These are phyloP conservation scores for Tausonia pullulans DNA, from an alignment of 1,284 basidiomycete genomes.

Conservation along the genomic window DNA sequence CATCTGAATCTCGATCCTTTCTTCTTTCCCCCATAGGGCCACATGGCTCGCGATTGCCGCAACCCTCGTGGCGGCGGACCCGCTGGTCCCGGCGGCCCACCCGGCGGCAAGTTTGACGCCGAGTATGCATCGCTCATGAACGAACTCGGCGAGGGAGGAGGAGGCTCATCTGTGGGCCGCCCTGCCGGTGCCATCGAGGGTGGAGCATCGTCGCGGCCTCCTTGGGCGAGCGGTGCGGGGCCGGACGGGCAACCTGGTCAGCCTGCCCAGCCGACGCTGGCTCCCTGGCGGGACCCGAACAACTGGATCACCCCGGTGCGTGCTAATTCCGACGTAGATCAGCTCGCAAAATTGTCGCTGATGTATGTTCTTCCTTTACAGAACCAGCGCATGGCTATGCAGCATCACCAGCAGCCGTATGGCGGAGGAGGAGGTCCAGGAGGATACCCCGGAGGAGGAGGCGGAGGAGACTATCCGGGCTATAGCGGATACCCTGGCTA, in stretches of 20 bases:
- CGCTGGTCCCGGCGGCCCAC: slow-evolving; percentile 28
- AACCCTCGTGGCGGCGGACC: slow-evolving; percentile 43
- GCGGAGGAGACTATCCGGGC: too few species aligned
- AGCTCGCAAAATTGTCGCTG: neutral
- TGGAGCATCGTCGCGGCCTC: neutral
- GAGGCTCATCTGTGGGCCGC: slow-evolving; percentile 36
- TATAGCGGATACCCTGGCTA: too few species aligned
- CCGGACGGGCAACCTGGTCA: neutral
- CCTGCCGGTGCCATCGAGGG: slow-evolving; percentile 26
- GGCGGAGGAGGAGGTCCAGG: too few species aligned
- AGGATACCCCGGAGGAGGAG: too few species aligned
- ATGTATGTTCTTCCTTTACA: neutral
- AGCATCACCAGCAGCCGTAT: too few species aligned
- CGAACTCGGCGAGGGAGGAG: slow-evolving; percentile 80
- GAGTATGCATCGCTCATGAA: slow-evolving; percentile 97
- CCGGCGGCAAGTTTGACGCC: slow-evolving; percentile 60
- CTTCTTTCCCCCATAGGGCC: slow-evolving; percentile 41
- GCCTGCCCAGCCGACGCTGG: slow-evolving; percentile 24
- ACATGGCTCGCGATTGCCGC: slow-evolving; percentile 93
- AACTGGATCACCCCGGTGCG: slow-evolving; percentile 36
- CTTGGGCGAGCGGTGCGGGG: neutral
- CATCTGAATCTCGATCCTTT: neutral
- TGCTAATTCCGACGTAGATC: too few species aligned
- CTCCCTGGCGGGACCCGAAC: slow-evolving; percentile 40
- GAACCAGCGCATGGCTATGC: slow-evolving; percentile 4